A percentile compares a stretch with the other conserved stretches of the same genome.
Evolutionary conservation across 2,329 filamentous ascomycete species (phyloP).

Genomic region (Hymenoscyphus occultus): DNA sequence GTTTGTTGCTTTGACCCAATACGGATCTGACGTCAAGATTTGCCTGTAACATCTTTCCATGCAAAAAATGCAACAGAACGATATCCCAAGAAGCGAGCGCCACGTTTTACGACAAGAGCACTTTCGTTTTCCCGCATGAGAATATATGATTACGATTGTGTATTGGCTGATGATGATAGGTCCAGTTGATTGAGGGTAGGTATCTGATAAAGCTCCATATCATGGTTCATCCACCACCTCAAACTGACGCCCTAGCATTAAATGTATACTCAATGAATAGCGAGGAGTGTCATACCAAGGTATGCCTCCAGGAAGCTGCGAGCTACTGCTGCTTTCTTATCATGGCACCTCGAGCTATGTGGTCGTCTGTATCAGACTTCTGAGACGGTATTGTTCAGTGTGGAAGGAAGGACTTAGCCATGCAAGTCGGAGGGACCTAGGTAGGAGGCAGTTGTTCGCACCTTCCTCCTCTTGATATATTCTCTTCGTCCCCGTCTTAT

Average conservation of each 20-base stretch:
- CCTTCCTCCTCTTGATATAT: too few relatives aligned
- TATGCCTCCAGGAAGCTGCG: too few relatives aligned
- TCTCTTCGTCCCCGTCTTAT: too few relatives aligned
- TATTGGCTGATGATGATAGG: not conserved
- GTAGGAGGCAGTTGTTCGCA: too few relatives aligned
- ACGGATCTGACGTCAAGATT: not conserved
- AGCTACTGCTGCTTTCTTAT: too few relatives aligned
- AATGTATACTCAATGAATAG: too few relatives aligned
- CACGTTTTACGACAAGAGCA: constrained; percentile 4
- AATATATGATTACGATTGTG: not conserved
- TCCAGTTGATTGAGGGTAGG: not conserved
- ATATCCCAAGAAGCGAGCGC: not conserved
- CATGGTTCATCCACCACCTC: not conserved
- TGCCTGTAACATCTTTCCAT: not conserved
- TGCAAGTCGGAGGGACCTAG: too few relatives aligned
- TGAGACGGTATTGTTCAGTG: too few relatives aligned
- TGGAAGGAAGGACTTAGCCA: too few relatives aligned
- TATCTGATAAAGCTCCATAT: not conserved
- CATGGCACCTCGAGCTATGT: too few relatives aligned
- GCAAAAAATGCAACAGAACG: constrained; percentile 2
- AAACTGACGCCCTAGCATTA: not conserved
- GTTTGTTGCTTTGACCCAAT: not conserved
- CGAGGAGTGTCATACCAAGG: too few relatives aligned
- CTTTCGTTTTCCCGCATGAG: not conserved
- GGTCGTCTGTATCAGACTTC: too few relatives aligned